Evolutionary conservation across 1,284 basidiomycete genomes (phyloP), one percentile per base, ranked within the genome.

Genomic region (Nidula niveotomentosa): DNA sequence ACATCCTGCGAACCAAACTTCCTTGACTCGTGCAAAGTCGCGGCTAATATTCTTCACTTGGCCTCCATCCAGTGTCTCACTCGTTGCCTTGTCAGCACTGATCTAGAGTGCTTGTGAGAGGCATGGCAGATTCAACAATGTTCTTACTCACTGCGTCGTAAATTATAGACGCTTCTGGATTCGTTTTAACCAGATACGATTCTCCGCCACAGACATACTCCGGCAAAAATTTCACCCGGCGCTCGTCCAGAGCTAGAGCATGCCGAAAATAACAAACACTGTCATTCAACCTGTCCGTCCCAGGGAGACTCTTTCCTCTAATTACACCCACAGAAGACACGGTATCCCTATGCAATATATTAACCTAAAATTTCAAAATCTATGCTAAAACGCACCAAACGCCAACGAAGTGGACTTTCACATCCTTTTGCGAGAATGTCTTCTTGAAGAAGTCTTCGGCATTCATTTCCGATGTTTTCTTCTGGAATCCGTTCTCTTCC

Each of bases 241-340:
- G 64, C 54, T 76, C 74, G 50, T 77, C 75, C 8, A 77, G 68
- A 15, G 72, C 71, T 12, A 76, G 67, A 0, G 74, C 75, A 36
- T 78, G 76, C 13, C 76, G 68, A 52, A 76, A 73, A 53, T 62
- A 63, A 39, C 69, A 73, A n/a, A 71, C 61, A 53, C 72, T 64
- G 4, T 62, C 54, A 45, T 30, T 30, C 30, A 54, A 53, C 3
- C 48, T 43, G 39, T 57, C 39, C 1, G 57, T 56, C 18, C 13
- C 34, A 33, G 57, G 57, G 33, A 58, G 52, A 12, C 33, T 36
- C 46, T 58, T 58, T 8, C 48, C 48, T 47, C 57, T 43, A 2
- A 56, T 36, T 17, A 58, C 18, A n/a, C 57, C 57, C 8, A 58
- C 48, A 8, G 57, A 58, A 6, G 57, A 58, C 36, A 77, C 76